phyloP scores from a whole-genome alignment of 352 stramenopile genomes.

The Globisporangium rhizosaccharum region DNA sequence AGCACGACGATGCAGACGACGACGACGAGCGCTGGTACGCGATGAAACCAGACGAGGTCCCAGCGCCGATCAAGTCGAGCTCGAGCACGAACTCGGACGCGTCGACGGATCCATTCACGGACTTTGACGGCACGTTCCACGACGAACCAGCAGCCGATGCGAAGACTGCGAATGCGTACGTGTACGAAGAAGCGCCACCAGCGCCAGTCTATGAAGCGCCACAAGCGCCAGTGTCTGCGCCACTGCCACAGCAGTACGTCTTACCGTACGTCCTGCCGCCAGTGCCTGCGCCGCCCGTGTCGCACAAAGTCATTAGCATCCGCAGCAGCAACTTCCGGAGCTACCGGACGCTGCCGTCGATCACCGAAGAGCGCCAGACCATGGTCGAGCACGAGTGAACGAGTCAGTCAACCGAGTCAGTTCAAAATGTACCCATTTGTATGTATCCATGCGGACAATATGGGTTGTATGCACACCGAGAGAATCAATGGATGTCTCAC shows the following conservation, averaged over 20 bases:
- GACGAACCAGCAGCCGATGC: not conserved
- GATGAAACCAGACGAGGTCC: conserved; percentile 8
- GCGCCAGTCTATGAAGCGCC: not conserved
- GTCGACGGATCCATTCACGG: conserved; percentile 11
- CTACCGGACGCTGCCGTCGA: conserved; percentile 27
- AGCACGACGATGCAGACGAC: conserved; percentile 1
- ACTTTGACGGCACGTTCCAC: conserved; percentile 19
- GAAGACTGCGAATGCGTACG: not conserved
- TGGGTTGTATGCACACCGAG: not conserved
- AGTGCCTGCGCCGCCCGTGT: conserved; percentile 10
- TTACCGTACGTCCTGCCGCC: not conserved
- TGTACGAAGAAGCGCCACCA: not conserved
- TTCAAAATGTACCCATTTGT: not conserved
- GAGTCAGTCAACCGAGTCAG: not conserved
- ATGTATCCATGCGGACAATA: no score
- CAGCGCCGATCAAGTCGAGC: conserved; percentile 11
- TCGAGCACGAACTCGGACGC: conserved; percentile 10
- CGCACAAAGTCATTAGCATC: conserved; percentile 50
- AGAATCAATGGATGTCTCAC: conserved; percentile 15
- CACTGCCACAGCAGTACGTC: not conserved
- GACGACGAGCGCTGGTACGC: conserved; percentile 20
- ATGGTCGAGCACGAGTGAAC: conserved; percentile 12
- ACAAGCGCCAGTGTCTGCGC: not conserved
- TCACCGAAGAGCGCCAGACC: conserved; percentile 23
- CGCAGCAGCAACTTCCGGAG: conserved; percentile 35